phyloP scores from a whole-genome alignment of 106 monocot genomes.

The Allium sativum region DNA sequence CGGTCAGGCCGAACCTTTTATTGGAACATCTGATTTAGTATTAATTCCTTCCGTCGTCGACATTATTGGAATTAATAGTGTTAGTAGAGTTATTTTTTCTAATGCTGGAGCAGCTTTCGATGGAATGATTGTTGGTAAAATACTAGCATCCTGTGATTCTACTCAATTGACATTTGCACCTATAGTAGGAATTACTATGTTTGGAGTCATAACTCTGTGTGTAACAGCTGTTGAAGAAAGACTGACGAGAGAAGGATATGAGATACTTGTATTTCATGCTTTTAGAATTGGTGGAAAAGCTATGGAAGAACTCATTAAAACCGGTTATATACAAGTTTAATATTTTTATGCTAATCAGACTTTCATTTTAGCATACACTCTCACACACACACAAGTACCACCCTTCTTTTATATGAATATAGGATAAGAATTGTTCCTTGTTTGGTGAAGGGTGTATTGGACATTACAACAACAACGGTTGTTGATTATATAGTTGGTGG shows the following conservation, averaged over 20 bases:
- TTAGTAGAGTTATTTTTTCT: conserved; percentile 55
- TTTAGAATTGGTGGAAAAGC: conserved; percentile 89
- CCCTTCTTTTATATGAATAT: too few relatives aligned
- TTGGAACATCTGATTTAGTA: conserved; percentile 68
- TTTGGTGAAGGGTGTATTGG: conserved; percentile 69
- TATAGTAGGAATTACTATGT: conserved; percentile 86
- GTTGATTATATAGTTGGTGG: conserved; percentile 92
- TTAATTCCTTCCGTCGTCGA: conserved; percentile 84
- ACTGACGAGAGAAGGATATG: conserved; percentile 59
- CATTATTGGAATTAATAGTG: conserved; percentile 70
- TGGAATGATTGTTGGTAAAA: conserved; percentile 61
- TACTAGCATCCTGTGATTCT: conserved; percentile 17
- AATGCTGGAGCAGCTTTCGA: conserved; percentile 75
- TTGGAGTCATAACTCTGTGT: conserved; percentile 90
- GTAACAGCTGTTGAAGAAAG: conserved; percentile 50
- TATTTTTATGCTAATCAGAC: too few relatives aligned
- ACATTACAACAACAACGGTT: conserved; percentile 92
- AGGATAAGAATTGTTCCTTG: conserved; percentile 1
- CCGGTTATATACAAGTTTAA: conserved; percentile 70
- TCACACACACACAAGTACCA: too few relatives aligned
- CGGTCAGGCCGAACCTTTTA: conserved; percentile 67
- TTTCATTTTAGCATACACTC: too few relatives aligned
- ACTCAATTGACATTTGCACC: conserved; percentile 22
- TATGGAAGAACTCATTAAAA: conserved; percentile 90
- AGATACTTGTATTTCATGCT: conserved; percentile 87